Evolutionary conservation across 768 basidiomycete genomes (phyloP).

Genomic region (Leucosporidium scottii): DNA sequence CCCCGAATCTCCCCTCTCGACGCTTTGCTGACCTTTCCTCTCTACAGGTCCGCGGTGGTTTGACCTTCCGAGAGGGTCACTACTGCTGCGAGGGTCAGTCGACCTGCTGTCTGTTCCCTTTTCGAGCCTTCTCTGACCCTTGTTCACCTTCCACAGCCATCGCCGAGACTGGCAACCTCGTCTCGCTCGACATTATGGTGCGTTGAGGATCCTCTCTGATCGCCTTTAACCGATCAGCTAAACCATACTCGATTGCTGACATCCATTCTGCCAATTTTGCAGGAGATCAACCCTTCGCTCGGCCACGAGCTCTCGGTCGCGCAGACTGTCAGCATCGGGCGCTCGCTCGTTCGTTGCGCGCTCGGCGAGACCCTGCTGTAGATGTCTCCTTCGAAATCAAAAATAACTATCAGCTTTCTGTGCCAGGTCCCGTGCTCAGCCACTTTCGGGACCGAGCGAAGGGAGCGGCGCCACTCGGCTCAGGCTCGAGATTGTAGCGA

Average conservation of each 20-base stretch:
- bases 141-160: conserved; percentile 56
- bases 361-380: conserved; percentile 45
- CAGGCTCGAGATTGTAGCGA: too few relatives aligned
- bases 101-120: not conserved
- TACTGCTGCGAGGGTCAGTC: conserved; percentile 76
- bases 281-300: conserved; percentile 98
- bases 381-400: not conserved
- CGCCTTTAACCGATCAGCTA: too few relatives aligned
- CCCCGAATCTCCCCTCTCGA: not conserved
- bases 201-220: conserved; percentile 30
- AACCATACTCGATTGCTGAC: conserved; percentile 64
- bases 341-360: conserved; percentile 73
- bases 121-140: conserved; percentile 70
- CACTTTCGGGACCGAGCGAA: too few relatives aligned
- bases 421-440: too few relatives aligned
- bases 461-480: too few relatives aligned
- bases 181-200: conserved; percentile 90
- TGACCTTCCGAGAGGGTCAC: conserved; percentile 97
- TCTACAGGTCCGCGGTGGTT: conserved; percentile 73
- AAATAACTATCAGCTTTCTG: too few relatives aligned
- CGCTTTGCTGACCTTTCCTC: conserved; percentile 26
- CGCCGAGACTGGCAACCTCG: conserved; percentile 83
- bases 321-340: conserved; percentile 85
- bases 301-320: conserved; percentile 58
- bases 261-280: conserved; percentile 80